phyloP scores from a whole-genome alignment of 306 rosid genomes.

The Myrica gale region DNA sequence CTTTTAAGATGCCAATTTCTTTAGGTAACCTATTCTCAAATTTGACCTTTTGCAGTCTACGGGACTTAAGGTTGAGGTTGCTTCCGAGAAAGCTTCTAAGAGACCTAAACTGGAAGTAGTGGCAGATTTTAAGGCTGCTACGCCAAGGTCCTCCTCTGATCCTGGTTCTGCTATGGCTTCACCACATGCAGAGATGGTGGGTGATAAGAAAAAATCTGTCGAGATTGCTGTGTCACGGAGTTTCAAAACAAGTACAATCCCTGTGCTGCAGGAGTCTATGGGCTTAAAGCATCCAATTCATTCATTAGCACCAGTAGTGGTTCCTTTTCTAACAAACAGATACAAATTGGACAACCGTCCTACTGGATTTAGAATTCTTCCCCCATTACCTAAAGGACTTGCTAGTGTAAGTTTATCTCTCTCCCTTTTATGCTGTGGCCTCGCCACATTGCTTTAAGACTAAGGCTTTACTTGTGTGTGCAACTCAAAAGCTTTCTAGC shows the following conservation, averaged over 20 bases:
- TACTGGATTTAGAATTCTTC: constrained; percentile 65
- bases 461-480: neutral
- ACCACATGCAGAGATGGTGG: constrained; percentile 42
- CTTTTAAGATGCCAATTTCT: neutral
- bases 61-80: constrained; percentile 62
- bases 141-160: constrained; percentile 52
- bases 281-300: constrained; percentile 58
- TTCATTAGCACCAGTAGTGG: constrained; percentile 45
- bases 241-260: constrained; percentile 54
- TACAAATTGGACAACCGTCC: constrained; percentile 83
- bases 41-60: constrained; percentile 57
- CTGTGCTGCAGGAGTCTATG: constrained; percentile 46
- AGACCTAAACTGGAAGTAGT: constrained; percentile 56
- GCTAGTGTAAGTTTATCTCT: constrained; percentile 56
- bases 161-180: constrained; percentile 40
- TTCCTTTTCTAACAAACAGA: constrained; percentile 45
- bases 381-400: constrained; percentile 78
- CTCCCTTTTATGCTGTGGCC: neutral
- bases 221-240: constrained; percentile 43
- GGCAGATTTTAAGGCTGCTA: constrained; percentile 51
- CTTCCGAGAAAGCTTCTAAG: constrained; percentile 65
- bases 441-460: neutral
- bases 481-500: neutral
- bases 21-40: constrained; percentile 3
- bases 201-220: constrained; percentile 50